phyloP scores from a whole-genome alignment of 768 basidiomycete genomes.

The Trametes cingulata region DNA sequence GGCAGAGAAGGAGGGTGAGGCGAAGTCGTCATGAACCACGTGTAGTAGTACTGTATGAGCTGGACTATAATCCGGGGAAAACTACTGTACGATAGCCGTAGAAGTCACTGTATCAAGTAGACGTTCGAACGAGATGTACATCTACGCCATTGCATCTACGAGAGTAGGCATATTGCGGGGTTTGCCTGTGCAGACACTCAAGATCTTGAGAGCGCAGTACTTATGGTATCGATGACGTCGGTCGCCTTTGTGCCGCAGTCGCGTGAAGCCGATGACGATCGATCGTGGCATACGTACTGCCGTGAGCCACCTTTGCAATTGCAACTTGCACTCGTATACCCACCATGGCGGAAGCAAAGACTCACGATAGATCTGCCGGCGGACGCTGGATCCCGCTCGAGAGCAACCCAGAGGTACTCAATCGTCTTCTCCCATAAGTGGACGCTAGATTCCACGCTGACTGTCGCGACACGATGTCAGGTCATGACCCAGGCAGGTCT shows the following conservation, averaged over 20 bases:
- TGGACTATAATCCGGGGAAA: not conserved
- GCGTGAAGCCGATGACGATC: slow-evolving; percentile 5
- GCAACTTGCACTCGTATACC: not conserved
- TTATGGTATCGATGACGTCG: not conserved
- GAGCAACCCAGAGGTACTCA: slow-evolving; percentile 60
- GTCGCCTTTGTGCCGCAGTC: not conserved
- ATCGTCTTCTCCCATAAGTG: slow-evolving; percentile 2
- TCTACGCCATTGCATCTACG: not conserved
- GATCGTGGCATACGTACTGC: not conserved
- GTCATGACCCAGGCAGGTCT: slow-evolving; percentile 29
- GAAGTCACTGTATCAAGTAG: slow-evolving; percentile 12
- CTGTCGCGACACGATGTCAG: slow-evolving; percentile 27
- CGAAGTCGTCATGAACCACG: not conserved
- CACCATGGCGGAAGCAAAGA: slow-evolving; percentile 4
- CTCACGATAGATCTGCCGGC: not conserved
- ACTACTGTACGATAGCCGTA: slow-evolving; percentile 10
- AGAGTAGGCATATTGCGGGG: no score
- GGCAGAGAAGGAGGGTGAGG: not conserved
- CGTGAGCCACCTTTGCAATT: not conserved
- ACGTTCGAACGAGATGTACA: not conserved
- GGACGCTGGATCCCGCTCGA: slow-evolving; percentile 75
- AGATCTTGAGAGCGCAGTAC: no score
- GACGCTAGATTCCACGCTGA: not conserved
- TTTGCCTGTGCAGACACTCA: no score
- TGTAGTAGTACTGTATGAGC: not conserved